Percentiles rank a stretch among this genome's conserved stretches.
These are phyloP conservation scores for Diaporthe australafricana DNA, from an alignment of 2,329 filamentous ascomycete genomes.

Conservation along the genomic window DNA sequence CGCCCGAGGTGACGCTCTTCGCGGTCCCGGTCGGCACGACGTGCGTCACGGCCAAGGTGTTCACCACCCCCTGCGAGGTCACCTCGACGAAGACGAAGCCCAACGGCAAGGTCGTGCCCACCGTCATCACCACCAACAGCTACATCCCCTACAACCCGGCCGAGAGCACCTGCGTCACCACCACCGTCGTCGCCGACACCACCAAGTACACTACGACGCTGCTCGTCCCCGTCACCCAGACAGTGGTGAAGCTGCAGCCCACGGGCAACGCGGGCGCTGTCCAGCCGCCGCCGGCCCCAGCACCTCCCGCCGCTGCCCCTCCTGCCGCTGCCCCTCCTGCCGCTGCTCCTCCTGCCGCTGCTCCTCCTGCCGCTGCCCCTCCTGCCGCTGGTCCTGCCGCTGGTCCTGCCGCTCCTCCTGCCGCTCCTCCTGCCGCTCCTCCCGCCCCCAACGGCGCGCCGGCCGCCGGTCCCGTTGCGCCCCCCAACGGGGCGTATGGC, in stretches of 20 bases:
- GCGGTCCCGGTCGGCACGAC: constrained; percentile 26
- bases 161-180: constrained; percentile 21
- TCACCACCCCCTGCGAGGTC: constrained; percentile 25
- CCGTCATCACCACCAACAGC: constrained; percentile 2
- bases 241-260: not conserved
- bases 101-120: not conserved
- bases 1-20: constrained; percentile 6
- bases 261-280: not conserved
- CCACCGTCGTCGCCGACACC: not conserved
- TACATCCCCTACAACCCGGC: constrained; percentile 31
- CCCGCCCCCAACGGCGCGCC: not conserved
- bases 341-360: not conserved
- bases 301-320: not conserved
- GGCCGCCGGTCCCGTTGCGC: not conserved
- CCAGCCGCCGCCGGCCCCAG: not conserved
- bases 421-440: not conserved
- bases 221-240: constrained; percentile 17
- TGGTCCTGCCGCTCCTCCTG: not conserved
- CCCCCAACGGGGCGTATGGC: not conserved
- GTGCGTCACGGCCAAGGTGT: constrained; percentile 20
- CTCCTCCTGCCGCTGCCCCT: not conserved
- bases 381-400: not conserved
- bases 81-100: not conserved
- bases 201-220: not conserved
- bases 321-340: not conserved